Evolutionary conservation across 1,284 basidiomycete genomes (phyloP), one percentile per base, ranked within the genome.

Genomic region (Leccinum solheimii): DNA sequence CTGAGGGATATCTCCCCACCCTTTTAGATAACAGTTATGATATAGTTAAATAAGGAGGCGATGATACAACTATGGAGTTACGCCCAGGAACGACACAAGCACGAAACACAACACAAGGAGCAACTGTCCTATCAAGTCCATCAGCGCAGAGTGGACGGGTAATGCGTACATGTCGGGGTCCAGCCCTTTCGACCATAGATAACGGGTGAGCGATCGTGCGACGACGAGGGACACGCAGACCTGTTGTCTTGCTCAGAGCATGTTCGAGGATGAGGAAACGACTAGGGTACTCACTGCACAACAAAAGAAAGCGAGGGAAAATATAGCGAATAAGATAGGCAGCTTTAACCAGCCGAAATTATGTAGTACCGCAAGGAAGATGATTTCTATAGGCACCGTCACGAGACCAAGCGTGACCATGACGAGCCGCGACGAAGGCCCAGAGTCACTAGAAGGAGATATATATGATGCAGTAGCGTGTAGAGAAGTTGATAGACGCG

Each of bases 161-260:
- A 98, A 79, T 2, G 94, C 94, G 75, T 98, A 97, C 76, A 92
- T 91, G 75, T 97, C 95, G 11, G 97, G 97, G 74, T 98, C 97
- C 54, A 90, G 83, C 43, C 88, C 82, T 61, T 81, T 85, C 23
- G 83, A 84, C 95, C 95, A 98, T 45, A 98, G 83, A 71, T 88
- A 86, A 51, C 87, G 78, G 0, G 95, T 96, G 36, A 97, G 80
- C 10, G 75, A 69, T 57, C 85, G 86, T 0, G 92, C 92, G 26
- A 92, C 73, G 34, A 82, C 49, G 6, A 98, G 81, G 1, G 94
- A 94, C 62, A 87, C 78, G 5, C 80, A 72, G 34, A 91, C 86
- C 93, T 94, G 67, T 32, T 2, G 19, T 21, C 19, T 21, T 11
- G 11, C 2, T 55, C 5, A 61, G 45, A 26, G 40, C 54, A 45